Percentiles rank a stretch among this genome's conserved stretches.
phyloP scores from a whole-genome alignment of 176 grass and related monocot species.

The Zoysia pacifica region DNA sequence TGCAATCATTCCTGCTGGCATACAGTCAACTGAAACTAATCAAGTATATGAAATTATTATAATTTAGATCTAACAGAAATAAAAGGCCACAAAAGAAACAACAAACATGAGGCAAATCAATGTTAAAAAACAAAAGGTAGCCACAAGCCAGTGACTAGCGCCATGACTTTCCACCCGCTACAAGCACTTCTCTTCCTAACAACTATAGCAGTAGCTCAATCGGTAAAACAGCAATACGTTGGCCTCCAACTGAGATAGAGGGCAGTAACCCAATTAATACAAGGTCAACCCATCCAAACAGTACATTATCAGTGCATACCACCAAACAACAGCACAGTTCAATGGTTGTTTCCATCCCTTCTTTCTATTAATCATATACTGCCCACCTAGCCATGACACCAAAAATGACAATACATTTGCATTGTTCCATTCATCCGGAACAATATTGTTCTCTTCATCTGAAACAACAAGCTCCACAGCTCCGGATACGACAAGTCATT shows the following conservation, averaged over 20 bases:
- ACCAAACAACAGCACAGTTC: not conserved
- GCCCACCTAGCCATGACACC: not conserved
- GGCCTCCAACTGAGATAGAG: not conserved
- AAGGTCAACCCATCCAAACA: not conserved
- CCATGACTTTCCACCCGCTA: conserved; percentile 4
- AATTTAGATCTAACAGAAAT: too few relatives aligned
- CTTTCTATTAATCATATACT: not conserved
- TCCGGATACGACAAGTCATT: not conserved
- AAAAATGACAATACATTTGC: not conserved
- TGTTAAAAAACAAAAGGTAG: not conserved
- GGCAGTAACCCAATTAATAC: not conserved
- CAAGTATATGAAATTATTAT: not conserved
- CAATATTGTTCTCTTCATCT: not conserved
- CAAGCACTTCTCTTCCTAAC: not conserved
- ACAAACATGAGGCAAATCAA: conserved; percentile 6
- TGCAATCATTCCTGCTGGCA: not conserved
- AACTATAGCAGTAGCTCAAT: not conserved
- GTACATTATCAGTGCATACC: not conserved
- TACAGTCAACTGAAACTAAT: conserved; percentile 1
- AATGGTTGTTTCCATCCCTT: not conserved
- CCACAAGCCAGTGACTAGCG: too few relatives aligned
- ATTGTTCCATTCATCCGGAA: not conserved
- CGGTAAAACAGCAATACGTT: not conserved
- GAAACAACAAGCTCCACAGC: not conserved
- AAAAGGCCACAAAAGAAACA: not conserved